Evolutionary conservation across 495 filamentous ascomycete genomes (phyloP).

Genomic region (Usnea hakonensis): DNA sequence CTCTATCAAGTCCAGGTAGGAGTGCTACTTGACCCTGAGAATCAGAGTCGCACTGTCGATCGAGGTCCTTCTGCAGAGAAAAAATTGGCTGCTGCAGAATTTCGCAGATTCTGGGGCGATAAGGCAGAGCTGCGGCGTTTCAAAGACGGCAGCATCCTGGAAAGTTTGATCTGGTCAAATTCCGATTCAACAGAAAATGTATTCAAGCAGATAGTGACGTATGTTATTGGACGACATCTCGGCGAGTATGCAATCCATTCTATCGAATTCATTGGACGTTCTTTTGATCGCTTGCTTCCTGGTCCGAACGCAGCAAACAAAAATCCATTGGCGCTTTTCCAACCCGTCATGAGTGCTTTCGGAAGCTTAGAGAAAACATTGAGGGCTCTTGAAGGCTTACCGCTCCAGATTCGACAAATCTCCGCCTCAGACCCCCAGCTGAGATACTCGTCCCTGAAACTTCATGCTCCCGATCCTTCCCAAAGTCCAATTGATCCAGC

Average conservation of each 20-base stretch:
- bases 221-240: slow-evolving; percentile 63
- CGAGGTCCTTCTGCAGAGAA: slow-evolving; percentile 79
- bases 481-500: slow-evolving; percentile 33
- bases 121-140: slow-evolving; percentile 49
- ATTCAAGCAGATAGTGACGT: slow-evolving; percentile 68
- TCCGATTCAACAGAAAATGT: slow-evolving; percentile 53
- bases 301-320: slow-evolving; percentile 32
- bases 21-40: slow-evolving; percentile 61
- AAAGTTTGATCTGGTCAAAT: slow-evolving; percentile 72
- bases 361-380: slow-evolving; percentile 63
- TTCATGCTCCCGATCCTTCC: slow-evolving; percentile 31
- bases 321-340: slow-evolving; percentile 44
- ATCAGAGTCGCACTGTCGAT: slow-evolving; percentile 67
- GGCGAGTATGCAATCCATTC: slow-evolving; percentile 40
- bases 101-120: slow-evolving; percentile 46
- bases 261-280: slow-evolving; percentile 54
- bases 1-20: slow-evolving; percentile 46
- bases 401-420: slow-evolving; percentile 71
- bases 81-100: slow-evolving; percentile 42
- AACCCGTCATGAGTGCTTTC: slow-evolving; percentile 53
- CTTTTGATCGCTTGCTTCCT: slow-evolving; percentile 49
- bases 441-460: slow-evolving; percentile 59
- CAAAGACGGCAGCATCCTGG: slow-evolving; percentile 48
- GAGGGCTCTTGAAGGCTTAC: slow-evolving; percentile 66
- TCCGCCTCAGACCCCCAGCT: slow-evolving; percentile 61